Evolutionary conservation across 805 yeast species (phyloP).

Genomic region (Lipomyces mesembrius): DNA sequence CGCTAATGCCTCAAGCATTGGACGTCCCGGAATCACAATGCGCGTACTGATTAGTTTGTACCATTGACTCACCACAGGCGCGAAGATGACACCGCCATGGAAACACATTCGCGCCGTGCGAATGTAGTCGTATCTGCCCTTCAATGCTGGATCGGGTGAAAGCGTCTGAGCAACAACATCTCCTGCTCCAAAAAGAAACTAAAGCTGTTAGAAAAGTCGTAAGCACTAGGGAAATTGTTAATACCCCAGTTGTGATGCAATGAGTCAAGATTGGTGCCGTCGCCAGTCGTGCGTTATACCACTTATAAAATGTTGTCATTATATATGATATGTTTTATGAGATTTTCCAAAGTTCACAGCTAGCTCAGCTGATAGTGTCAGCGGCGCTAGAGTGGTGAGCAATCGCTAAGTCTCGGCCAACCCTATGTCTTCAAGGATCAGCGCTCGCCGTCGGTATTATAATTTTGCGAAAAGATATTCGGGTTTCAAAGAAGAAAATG

Average conservation of each 20-base stretch:
- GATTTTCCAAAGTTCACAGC: not conserved
- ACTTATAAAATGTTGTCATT: conserved; percentile 28
- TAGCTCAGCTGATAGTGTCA: not conserved
- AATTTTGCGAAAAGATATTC: not conserved
- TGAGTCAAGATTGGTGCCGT: conserved; percentile 33
- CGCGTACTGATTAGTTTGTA: conserved; percentile 31
- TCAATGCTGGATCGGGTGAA: conserved; percentile 46
- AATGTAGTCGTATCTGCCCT: conserved; percentile 51
- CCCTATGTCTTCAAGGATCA: not conserved
- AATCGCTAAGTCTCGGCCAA: not conserved
- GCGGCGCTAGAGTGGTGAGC: not conserved
- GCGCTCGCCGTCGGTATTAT: not conserved
- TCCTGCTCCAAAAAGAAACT: conserved; percentile 67
- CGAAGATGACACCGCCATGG: conserved; percentile 76
- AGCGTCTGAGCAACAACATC: conserved; percentile 71
- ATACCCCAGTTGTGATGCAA: conserved; percentile 28
- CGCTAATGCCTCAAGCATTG: conserved; percentile 47
- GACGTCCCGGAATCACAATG: conserved; percentile 28
- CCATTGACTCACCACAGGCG: conserved; percentile 77
- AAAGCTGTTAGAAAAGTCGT: not conserved
- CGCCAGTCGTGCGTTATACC: conserved; percentile 32
- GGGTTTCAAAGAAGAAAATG: not conserved
- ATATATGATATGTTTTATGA: not conserved
- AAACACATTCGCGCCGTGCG: conserved; percentile 67
- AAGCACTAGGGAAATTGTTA: too few species aligned